Evolutionary conservation across 106 monocot genomes (phyloP), one percentile per base, ranked within the genome.

Genomic region (Gastrodia elata): DNA sequence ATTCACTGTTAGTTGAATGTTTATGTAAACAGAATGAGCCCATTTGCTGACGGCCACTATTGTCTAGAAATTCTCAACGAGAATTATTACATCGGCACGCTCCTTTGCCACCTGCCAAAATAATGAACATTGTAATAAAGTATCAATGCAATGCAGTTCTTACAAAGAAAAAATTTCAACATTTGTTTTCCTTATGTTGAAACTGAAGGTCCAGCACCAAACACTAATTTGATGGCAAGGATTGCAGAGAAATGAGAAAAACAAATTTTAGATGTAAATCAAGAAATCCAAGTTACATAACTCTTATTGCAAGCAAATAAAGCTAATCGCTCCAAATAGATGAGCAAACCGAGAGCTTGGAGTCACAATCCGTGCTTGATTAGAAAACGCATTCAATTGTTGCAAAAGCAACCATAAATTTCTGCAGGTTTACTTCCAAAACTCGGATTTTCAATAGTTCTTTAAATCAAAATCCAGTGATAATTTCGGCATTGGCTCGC

Each of bases 21-120:
- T 96, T 35, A 96, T 79, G 82, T 92, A 96, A 24, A 96, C 95
- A 11, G 95, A 96, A 49, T 92, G 92, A 8, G 92, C 95, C 95
- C 95, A 96, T 82, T 90, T 96, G 42, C 85, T 86, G 10, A 96
- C 95, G 6, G 89, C 92, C 10, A 90, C 95, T 55, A 96, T 96
- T 28, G 95, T 96, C 15, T 92, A 96, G 38, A 96, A 96, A 79
- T 96, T 96, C 71, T 96, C 95, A 69, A 92, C 95, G 24, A 96
- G 85, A 79, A 96, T 96, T 67, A 96, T 90, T 28, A 96, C 87
- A 83, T 96, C 95, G 37, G 95, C 92, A 84, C 95, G 92, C 73
- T 96, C 95, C 73, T 96, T 96, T 57, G 95, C 92, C 42, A 96
- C 95, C 95, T 92, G 76, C 68, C 61, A 72, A 33, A 77, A 64